Evolutionary conservation across 768 basidiomycete species (phyloP), one percentile per base, ranked within the genome.

Genomic region (Serendipita sp.): DNA sequence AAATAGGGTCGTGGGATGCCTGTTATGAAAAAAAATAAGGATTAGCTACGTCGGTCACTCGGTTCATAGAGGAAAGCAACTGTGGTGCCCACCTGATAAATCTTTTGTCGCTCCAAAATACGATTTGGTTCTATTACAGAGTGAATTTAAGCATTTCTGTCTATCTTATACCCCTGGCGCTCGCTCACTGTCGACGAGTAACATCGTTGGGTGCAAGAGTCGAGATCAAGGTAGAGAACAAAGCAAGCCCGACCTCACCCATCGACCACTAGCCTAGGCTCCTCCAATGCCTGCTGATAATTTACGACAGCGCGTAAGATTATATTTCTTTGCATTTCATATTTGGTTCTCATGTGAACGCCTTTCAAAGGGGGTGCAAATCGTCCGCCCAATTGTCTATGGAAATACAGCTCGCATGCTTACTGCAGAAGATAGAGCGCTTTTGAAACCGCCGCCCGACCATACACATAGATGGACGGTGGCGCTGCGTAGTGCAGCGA

Each of bases 391-490:
- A 1, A 83, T 99, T 68, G 89, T 98, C 66, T 98, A 97, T 76
- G 96, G 96, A 56, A 98, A 98, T 73, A 89, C 87, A 11, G 91
- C 95, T 37, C 79, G 81, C 0, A 83, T 92, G 64, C 74, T 99
- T 67, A 86, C 83, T 0, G 76, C 81, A 15, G 82, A 84, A 69
- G 93, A 96, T 72, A 81, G 83, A 64, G 81, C 83, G 67, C 67
- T 73, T 15, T 51, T 41, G 28, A 45, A 32, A 37, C 54, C 13
- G 5, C 75, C 80, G 3, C 79, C 81, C 4, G 89, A 92, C 68
- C 92, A 94, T 70, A 97, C 95, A 2, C 95, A 98, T 73, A 83
- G 83, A 67, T 99, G 96, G 96, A 98, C 93, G 0, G 87, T 99
- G 66, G 94, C 92, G 32, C 82, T 99, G 30, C 84, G 96, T 30